These are phyloP conservation scores for Trichoderma atrobrunneum DNA, from an alignment of 2,329 filamentous ascomycete genomes.

Conservation along the genomic window DNA sequence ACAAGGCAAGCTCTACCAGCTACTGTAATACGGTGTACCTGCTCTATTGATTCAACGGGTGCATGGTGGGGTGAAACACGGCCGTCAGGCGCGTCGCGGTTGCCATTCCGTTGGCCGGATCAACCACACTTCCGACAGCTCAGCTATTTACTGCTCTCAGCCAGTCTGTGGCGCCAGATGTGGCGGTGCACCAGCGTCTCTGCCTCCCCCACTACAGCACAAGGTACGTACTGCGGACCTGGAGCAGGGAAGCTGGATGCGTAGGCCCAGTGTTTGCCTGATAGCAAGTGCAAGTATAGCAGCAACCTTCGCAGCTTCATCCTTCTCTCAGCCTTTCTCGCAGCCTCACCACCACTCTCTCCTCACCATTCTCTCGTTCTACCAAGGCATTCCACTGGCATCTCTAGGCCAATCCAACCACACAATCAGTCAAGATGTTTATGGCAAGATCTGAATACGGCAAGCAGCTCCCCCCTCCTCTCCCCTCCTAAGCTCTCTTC, in stretches of 20 bases:
- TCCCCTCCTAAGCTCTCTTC: not conserved
- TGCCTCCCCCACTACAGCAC: conserved; percentile 4
- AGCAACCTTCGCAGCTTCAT: not conserved
- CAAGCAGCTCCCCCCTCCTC: conserved; percentile 23
- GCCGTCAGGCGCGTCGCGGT: conserved; percentile 16
- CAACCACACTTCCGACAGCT: conserved; percentile 1
- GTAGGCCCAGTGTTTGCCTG: conserved; percentile 42
- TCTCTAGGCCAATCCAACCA: conserved; percentile 11
- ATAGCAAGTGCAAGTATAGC: conserved; percentile 9
- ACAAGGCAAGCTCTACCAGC: not conserved
- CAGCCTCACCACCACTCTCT: conserved; percentile 15
- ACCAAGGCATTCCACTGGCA: not conserved
- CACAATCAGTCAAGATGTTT: conserved; percentile 74
- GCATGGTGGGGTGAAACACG: conserved; percentile 16
- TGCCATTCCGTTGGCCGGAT: conserved; percentile 11
- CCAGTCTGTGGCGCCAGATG: not conserved
- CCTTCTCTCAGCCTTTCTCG: conserved; percentile 24
- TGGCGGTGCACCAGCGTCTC: conserved; percentile 5
- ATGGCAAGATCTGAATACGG: conserved; percentile 99
- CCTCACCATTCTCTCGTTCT: not conserved
- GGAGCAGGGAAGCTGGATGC: conserved; percentile 26
- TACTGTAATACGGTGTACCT: not conserved
- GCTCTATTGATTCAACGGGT: not conserved
- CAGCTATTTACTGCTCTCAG: no score
- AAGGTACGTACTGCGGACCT: conserved; percentile 3